Evolutionary conservation across 129 eudicot species (phyloP), one percentile per base, ranked within the genome.

Genomic region (Arctium minus): DNA sequence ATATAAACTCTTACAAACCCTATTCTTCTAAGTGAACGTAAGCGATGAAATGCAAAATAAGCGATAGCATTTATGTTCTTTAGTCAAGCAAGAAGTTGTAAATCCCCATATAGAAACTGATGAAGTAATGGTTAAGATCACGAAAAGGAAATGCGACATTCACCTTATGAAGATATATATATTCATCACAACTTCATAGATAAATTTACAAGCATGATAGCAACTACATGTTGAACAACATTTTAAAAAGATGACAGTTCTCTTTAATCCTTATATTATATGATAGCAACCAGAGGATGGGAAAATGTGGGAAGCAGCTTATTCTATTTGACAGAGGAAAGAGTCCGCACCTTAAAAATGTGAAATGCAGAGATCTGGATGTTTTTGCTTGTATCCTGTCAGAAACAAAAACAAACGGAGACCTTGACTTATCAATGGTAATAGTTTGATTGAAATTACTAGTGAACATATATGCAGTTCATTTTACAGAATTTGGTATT

Each of bases 301-400:
- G 22, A 68, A 67, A 60, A 40, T 79, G 80, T 67, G n/a, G 67
- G 38, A 73, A 22, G 76, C 38, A 60, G 60, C 71, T n/a, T 40
- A 78, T 75, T 75, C 22, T 60, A 12, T 75, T 37, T 18, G 67
- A 12, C 4, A 33, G 31, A 29, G 44, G 40, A 60, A 3, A 70
- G 70, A n/a, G 53, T 73, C 3, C 75, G 80, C 76, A 92, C 98
- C 98, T 95, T 95, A 88, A 95, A 95, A 76, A 95, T 90, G 82
- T 95, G 99, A 81, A 95, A 95, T 68, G 99, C 99, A 70, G 99
- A 95, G 44, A 92, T 89, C 91, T 95, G 99, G 85, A 95, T 95
- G 86, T 91, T 95, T 93, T 93, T 95, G 87, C 98, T 95, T 29
- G 97, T 81, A 84, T 95, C 99, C 97, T 95, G 97, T 53, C 62